Percentiles rank a stretch among this genome's conserved stretches.
phyloP scores from a whole-genome alignment of 495 filamentous ascomycete species.

The Friedmanniomyces endolithicus region DNA sequence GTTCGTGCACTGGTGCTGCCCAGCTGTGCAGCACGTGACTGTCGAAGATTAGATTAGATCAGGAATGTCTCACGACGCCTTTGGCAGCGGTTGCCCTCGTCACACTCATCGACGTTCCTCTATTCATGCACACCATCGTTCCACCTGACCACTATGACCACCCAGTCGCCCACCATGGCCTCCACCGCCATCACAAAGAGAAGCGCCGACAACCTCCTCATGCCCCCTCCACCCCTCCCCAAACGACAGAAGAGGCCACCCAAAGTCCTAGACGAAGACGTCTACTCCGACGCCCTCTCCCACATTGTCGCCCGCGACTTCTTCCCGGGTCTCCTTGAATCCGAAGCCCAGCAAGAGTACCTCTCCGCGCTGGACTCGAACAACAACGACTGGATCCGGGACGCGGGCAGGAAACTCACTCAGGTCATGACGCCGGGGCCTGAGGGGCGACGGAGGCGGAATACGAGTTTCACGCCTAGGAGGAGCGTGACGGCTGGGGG shows the following conservation, averaged over 20 bases:
- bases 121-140: too few species aligned
- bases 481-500: neutral
- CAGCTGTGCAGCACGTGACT: too few species aligned
- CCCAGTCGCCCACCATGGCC: too few species aligned
- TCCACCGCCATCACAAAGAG: conserved; percentile 36
- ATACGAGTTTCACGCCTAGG: conserved; percentile 18
- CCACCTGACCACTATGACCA: too few species aligned
- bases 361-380: conserved; percentile 77
- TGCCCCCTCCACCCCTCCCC: conserved; percentile 69
- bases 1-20: too few species aligned
- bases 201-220: conserved; percentile 55
- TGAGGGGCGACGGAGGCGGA: conserved; percentile 24
- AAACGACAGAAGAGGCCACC: conserved; percentile 89
- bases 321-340: conserved; percentile 83
- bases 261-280: conserved; percentile 85
- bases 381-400: conserved; percentile 75
- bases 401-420: conserved; percentile 56
- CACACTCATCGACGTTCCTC: too few species aligned
- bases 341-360: conserved; percentile 79
- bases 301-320: conserved; percentile 95
- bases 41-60: too few species aligned
- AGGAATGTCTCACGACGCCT: too few species aligned
- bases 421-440: conserved; percentile 71
- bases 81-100: too few species aligned
- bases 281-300: conserved; percentile 78